phyloP scores from a whole-genome alignment of 1,139 yeast species.

The Taphrina flavorubra region DNA sequence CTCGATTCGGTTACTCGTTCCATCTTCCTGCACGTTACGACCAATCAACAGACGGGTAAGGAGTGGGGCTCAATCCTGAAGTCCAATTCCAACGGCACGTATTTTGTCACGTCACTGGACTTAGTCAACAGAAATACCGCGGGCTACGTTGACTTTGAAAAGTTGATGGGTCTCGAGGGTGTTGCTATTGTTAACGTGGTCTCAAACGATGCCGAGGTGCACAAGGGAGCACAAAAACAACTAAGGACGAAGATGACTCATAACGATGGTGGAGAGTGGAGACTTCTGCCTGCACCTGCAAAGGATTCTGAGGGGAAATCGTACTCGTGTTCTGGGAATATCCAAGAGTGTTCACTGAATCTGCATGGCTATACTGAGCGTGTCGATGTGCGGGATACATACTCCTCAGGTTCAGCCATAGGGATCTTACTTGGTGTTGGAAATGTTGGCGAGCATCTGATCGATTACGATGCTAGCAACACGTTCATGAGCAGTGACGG shows the following conservation, averaged over 20 bases:
- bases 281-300: slow-evolving; percentile 64
- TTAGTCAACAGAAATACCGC: slow-evolving; percentile 71
- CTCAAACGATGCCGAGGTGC: slow-evolving; percentile 57
- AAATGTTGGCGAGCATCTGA: slow-evolving; percentile 75
- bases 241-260: slow-evolving; percentile 77
- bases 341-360: slow-evolving; percentile 76
- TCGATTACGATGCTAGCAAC: slow-evolving; percentile 60
- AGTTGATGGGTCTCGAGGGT: slow-evolving; percentile 87
- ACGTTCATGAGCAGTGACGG: slow-evolving; percentile 86
- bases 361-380: slow-evolving; percentile 92
- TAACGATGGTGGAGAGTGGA: slow-evolving; percentile 94
- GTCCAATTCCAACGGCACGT: slow-evolving; percentile 93
- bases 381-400: slow-evolving; percentile 79
- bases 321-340: slow-evolving; percentile 57
- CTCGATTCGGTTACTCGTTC: slow-evolving; percentile 77
- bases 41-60: slow-evolving; percentile 57
- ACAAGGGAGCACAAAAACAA: slow-evolving; percentile 57
- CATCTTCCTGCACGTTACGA: slow-evolving; percentile 82
- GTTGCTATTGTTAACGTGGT: slow-evolving; percentile 77
- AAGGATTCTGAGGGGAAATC: slow-evolving; percentile 67
- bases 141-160: slow-evolving; percentile 91
- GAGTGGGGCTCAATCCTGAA: slow-evolving; percentile 86
- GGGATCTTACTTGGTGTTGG: slow-evolving; percentile 90
- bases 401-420: slow-evolving; percentile 83
- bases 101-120: slow-evolving; percentile 75